Evolutionary conservation across 177 flowering plant species (phyloP), one percentile per base, ranked within the genome.

Genomic region (Vitis hybrid): DNA sequence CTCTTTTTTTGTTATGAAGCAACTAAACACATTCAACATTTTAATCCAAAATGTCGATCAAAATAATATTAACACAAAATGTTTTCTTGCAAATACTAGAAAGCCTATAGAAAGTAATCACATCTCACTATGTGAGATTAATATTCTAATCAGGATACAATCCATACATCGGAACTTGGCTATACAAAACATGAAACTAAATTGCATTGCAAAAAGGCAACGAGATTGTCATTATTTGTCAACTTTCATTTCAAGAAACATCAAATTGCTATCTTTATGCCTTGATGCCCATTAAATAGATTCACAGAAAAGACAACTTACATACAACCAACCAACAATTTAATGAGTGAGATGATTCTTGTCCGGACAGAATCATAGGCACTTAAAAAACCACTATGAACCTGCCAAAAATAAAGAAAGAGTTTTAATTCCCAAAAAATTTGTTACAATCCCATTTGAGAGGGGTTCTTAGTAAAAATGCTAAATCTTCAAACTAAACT

Each of bases 321-420:
- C 93, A 2, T 65, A 61, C 62, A 78, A 45, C 89, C 91, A 67
- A 89, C 83, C 49, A 91, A 81, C 66, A 82, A 53, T 80, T 87
- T 88, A 33, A 95, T 79, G 67, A 93, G 89, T 65, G 90, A 83
- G 66, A 90, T 76, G 65, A 95, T 86, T 79, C 90, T 87, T 51
- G 84, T 90, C 78, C 91, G 77, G 64, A 93, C 94, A 39, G 99
- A 95, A 84, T 95, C 99, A 83, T 93, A 95, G 60, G 97, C 99
- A 67, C 90, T 85, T 75, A 95, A 66, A 71, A 95, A 95, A 48
- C 99, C 99, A 82, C 93, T 88, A 71, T 95, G 99, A 75, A 93
- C 98, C 99, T 93, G 86, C 62, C 56, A 73, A 76, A 70, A 52
- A 22, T 31, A 49, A 39, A 39, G 45, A 39, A 39, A 39, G 8